Conservation (phyloP, 2,329 filamentous ascomycete genomes). For the Aspergillus fumigatus region DNA sequence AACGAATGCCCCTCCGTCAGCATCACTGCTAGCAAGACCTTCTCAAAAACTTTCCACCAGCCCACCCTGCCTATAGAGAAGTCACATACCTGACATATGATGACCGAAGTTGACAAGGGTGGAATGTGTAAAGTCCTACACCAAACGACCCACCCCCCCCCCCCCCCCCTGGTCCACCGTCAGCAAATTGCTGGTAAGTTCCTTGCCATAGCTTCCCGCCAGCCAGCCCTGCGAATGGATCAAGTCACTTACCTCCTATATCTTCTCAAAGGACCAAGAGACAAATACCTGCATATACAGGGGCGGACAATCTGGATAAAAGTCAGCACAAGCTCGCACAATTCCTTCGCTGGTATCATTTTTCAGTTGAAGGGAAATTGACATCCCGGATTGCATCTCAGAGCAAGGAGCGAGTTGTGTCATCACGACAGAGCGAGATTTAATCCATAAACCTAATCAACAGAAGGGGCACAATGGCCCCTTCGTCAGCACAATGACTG, state of each 20-base stretch:
- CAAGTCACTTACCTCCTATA: background rate
- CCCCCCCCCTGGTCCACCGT: background rate
- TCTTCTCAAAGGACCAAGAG: background rate
- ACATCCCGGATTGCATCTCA: background rate
- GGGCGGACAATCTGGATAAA: background rate
- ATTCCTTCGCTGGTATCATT: background rate
- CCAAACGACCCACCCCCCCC: background rate
- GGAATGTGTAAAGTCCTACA: too few relatives aligned
- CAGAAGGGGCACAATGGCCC: background rate
- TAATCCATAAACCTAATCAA: background rate
- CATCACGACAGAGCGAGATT: background rate
- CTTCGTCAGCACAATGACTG: conserved; percentile 6
- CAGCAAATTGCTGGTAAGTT: background rate
- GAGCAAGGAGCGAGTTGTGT: background rate
- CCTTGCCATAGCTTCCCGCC: background rate
- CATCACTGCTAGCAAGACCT: background rate
- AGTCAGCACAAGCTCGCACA: background rate
- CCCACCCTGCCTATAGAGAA: background rate
- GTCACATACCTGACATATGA: background rate
- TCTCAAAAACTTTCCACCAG: background rate
- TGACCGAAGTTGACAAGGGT: too few relatives aligned
- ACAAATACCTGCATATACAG: background rate
- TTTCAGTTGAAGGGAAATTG: background rate
- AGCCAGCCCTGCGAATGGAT: background rate
- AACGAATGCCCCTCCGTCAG: background rate